Evolutionary conservation across 805 yeast genomes (phyloP), one percentile per base, ranked within the genome.

Genomic region (Wickerhamomyces strasburgensis): DNA sequence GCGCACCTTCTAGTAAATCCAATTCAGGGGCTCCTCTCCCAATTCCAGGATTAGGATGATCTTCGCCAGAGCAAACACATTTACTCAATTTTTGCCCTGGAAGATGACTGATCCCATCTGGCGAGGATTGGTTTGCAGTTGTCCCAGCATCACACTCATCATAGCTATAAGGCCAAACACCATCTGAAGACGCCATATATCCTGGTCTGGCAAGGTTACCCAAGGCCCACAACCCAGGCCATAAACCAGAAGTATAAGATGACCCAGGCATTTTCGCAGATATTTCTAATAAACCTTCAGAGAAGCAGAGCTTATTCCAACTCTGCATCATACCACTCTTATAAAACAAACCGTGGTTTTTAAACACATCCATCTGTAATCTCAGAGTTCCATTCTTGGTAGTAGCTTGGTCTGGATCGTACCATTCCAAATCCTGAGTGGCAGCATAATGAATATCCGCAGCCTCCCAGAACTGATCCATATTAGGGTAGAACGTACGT

Each of bases 1-100:
- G 51, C 30, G 66, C 70, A 39, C 66, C 75, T 58, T 72, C 77
- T 17, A 72, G 44, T 17, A 66, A 62, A 60, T 72, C 77, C 42
- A 72, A 67, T 53, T 68, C 74, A 6, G 74, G 72, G 0, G 73
- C 73, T 15, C 75, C 75, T 46, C 75, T 59, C 5, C 75, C 75
- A 4, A 43, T 43, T n/a, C 74, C 75, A 14, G 57, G 54, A 46
- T 66, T 70, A 14, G 75, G 75, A 46, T 70, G 75, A 14, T 60
- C 64, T 43, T 64, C 67, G 3, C 68, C 70, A 3, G 54, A 49
- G 48, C 75, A 70, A 2, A 72, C 65, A 52, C 75, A 70, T 26
- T 55, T 40, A 46, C 60, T 68, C 37, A 70, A 56, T 40, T 58
- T 57, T 44, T 70, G 75, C 11, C 75, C 75, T 0, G 70, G 68